Evolutionary conservation across 768 basidiomycete genomes (phyloP).

Genomic region (Calocybe cyanea): DNA sequence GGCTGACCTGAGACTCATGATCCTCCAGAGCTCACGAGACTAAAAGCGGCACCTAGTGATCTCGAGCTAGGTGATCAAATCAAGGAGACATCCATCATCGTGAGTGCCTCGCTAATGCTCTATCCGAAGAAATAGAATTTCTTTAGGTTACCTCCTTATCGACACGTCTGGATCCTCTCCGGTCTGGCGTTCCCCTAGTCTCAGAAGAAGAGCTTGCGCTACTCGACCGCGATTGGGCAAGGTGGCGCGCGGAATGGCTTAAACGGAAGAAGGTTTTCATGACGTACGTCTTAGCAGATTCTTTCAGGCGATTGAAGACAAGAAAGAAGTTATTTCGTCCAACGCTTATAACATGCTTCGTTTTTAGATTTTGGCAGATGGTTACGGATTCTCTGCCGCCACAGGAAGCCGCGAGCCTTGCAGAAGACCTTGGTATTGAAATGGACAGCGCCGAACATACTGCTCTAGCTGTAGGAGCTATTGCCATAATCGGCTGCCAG

Average conservation of each 20-base stretch:
- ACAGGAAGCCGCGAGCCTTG: slow-evolving; percentile 58
- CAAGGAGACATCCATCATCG: slow-evolving; percentile 45
- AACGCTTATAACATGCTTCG: not conserved
- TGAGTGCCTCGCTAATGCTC: slow-evolving; percentile 25
- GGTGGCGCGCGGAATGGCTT: slow-evolving; percentile 82
- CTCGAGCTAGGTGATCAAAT: slow-evolving; percentile 57
- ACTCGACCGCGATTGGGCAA: slow-evolving; percentile 71
- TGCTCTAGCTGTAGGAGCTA: too few relatives aligned
- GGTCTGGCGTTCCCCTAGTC: slow-evolving; percentile 62
- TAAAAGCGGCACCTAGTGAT: slow-evolving; percentile 68
- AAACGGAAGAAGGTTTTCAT: slow-evolving; percentile 72
- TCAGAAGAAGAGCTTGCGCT: slow-evolving; percentile 66
- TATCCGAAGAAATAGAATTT: slow-evolving; percentile 4
- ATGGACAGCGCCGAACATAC: slow-evolving; percentile 70
- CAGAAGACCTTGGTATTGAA: slow-evolving; percentile 81
- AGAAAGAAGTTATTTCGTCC: not conserved
- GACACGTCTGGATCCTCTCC: slow-evolving; percentile 58
- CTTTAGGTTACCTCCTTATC: slow-evolving; percentile 46
- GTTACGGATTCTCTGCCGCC: slow-evolving; percentile 66
- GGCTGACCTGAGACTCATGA: slow-evolving; percentile 16
- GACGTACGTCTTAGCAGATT: slow-evolving; percentile 43
- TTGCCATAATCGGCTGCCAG: slow-evolving; percentile 1
- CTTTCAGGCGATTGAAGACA: not conserved
- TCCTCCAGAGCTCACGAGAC: slow-evolving; percentile 55
- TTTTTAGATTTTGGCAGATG: slow-evolving; percentile 69